Base-by-base conservation (phyloP, 2,329 filamentous ascomycete species). In the Fusarium sp. region DNA sequence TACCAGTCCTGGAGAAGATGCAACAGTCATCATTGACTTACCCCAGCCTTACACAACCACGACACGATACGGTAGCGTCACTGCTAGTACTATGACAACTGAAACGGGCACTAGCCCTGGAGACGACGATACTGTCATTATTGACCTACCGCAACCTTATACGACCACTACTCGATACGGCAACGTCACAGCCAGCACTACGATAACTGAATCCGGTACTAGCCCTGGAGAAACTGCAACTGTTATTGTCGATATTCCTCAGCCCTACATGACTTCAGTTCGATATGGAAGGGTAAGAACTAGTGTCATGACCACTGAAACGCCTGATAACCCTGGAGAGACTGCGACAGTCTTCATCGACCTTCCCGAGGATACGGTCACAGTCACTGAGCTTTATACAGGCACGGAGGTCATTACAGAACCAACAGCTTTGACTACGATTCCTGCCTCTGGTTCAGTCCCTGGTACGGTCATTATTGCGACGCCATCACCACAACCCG, bases 301-400 rank as follows among this genome's bases (percentile, higher is more conserved):
- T 5, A 54, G 38, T 11, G 19, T 15, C 0, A 55, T 45, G n/a
- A 38, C 21, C 7, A 55, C 56, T 7, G 31, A 55, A 13, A 10
- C 40, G 2, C 56, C 56, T 1, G 21, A 9, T 17, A n/a, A 10
- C 5, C 40, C 56, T 45, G 49, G 56, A 6, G 24, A 58, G 2
- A 58, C 49, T 7, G 56, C 39, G 21, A 58, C 56, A 7, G 40
- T 58, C 2, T 39, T 55, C 2, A 2, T 63, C 6, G 49, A 63
- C 3, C 3, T 62, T 1, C 60, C 60, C 0, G 39, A 63, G 13
- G 49, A 43, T 14, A 63, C 43, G 5, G 22, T 47, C 4, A 63
- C 57, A 5, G 5, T 51, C 5, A 58, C 57, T 7, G 36, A 61
- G 8, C 42, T 54, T 7, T 63, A 62, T 9, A 56, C 57, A 5